A percentile compares a stretch with the other conserved stretches of the same genome.
These are phyloP conservation scores for Fusarium duplospermum DNA, from an alignment of 2,329 filamentous ascomycete genomes.

Conservation along the genomic window DNA sequence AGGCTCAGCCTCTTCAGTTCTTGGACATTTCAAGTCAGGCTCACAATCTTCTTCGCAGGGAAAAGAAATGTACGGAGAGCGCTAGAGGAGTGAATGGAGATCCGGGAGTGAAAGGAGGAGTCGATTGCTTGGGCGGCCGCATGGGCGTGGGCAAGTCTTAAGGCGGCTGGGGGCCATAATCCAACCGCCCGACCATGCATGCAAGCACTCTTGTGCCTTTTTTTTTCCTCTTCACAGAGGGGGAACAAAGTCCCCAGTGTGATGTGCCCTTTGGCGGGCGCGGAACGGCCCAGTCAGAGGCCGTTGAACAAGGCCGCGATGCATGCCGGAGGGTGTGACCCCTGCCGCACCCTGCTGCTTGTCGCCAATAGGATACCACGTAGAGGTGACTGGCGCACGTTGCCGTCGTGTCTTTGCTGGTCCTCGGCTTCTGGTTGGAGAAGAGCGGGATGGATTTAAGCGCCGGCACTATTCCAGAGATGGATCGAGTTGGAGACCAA, in stretches of 20 bases:
- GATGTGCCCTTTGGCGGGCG: constrained; percentile 37
- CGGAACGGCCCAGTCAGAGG: constrained; percentile 44
- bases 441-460: constrained; percentile 31
- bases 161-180: constrained; percentile 32
- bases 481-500: not conserved
- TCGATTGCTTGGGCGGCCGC: constrained; percentile 26
- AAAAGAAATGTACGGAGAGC: constrained; percentile 8
- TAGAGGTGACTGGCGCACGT: constrained; percentile 13
- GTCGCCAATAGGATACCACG: constrained; percentile 31
- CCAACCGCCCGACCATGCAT: constrained; percentile 42
- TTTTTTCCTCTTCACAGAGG: not conserved
- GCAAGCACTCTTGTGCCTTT: constrained; percentile 18
- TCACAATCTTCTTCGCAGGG: not conserved
- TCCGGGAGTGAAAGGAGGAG: constrained; percentile 14
- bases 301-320: constrained; percentile 26
- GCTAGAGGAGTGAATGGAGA: not conserved
- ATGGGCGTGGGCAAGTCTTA: constrained; percentile 44
- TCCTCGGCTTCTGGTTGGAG: constrained; percentile 36
- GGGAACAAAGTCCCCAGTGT: constrained; percentile 38
- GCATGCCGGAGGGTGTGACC: constrained; percentile 37
- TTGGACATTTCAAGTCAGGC: constrained; percentile 22
- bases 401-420: not conserved
- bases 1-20: constrained; percentile 34
- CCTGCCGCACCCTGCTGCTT: constrained; percentile 30
- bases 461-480: constrained; percentile 40